These are phyloP conservation scores for Coprinopsis marcescibilis DNA, from an alignment of 768 basidiomycete species.

Conservation along the genomic window DNA sequence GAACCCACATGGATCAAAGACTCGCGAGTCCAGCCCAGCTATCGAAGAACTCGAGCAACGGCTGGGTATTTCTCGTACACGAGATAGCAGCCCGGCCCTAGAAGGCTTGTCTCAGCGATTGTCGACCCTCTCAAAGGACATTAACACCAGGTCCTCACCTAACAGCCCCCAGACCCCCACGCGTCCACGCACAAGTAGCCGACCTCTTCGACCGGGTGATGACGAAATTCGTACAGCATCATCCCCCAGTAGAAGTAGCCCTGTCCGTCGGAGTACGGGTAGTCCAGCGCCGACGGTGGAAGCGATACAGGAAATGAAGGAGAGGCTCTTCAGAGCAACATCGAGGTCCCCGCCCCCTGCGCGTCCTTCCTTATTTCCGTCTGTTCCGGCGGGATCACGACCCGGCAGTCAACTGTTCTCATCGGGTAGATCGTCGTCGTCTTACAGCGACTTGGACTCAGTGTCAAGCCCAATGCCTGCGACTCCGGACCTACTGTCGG, in stretches of 20 bases:
- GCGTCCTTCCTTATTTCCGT: constrained; percentile 13
- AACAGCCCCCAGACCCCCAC: constrained; percentile 19
- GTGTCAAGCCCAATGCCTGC: constrained; percentile 25
- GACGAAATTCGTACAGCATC: constrained; percentile 21
- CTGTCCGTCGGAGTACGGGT: constrained; percentile 19
- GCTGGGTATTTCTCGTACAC: constrained; percentile 48
- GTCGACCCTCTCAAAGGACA: constrained; percentile 32
- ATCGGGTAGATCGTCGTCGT: constrained; percentile 14
- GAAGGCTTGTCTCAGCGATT: constrained; percentile 45
- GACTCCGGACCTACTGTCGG: constrained; percentile 57
- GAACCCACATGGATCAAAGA: constrained; percentile 26
- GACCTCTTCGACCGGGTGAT: constrained; percentile 14
- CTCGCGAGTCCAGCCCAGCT: constrained; percentile 51
- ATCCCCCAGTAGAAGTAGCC: constrained; percentile 19
- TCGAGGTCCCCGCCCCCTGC: constrained; percentile 21
- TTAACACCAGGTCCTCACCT: constrained; percentile 17
- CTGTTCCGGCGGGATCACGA: constrained; percentile 15
- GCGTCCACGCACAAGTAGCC: constrained; percentile 7
- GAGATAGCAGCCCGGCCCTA: constrained; percentile 49
- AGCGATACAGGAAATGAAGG: constrained; percentile 61
- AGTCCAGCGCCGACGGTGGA: constrained; percentile 38
- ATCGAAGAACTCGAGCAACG: constrained; percentile 61
- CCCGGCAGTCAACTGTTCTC: constrained; percentile 10
- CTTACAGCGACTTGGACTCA: constrained; percentile 7
- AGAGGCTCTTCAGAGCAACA: constrained; percentile 37